Base-by-base conservation (phyloP, 805 yeast genomes). In the Phaffomyces antillensis region DNA sequence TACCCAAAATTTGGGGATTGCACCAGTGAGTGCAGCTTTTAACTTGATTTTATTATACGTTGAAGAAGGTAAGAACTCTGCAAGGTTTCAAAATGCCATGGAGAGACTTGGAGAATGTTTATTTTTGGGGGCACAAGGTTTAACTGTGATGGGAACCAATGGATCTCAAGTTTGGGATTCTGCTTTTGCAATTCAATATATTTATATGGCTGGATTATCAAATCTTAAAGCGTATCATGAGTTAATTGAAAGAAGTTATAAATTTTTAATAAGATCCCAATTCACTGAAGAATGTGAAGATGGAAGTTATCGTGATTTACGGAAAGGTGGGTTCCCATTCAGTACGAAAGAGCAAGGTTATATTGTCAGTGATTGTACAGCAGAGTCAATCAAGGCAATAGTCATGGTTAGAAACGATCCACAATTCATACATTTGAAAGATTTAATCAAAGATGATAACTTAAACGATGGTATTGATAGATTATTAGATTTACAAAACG, bases 151-250 rank as follows among this genome's bases (percentile, higher is more conserved):
- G 86, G 99, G 99, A 3, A 93, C 99, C 0, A 93, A 93, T 63
- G 99, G 99, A 23, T 87, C 86, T 0, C 99, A 93, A 65, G 90
- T 84, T 1, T 93, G 99, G 99, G 99, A 93, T 63, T 81, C 83
- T 25, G 90, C 97, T 0, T 91, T 93, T 67, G 84, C 86, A 45
- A 71, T 93, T 24, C 99, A 93, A 60, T 86, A 87, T 56, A 75
- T 79, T 50, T 81, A 87, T 48, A 68, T 76, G 56, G 86, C 96
- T 0, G 96, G 96, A 0, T 64, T 90, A 32, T 90, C 86, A 3
- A 83, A 80, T 26, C 54, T 70, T 31, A 81, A 85, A 1, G 79
- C 82, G 60, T 87, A 77, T 60, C 77, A 76, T 39, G 76, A 77
- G 7, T 69, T 79, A 53, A 76, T 93, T 17, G 71, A 71, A n/a